Conservation (phyloP, 2,329 filamentous ascomycete genomes). For the Trematosphaeria pertusa region DNA sequence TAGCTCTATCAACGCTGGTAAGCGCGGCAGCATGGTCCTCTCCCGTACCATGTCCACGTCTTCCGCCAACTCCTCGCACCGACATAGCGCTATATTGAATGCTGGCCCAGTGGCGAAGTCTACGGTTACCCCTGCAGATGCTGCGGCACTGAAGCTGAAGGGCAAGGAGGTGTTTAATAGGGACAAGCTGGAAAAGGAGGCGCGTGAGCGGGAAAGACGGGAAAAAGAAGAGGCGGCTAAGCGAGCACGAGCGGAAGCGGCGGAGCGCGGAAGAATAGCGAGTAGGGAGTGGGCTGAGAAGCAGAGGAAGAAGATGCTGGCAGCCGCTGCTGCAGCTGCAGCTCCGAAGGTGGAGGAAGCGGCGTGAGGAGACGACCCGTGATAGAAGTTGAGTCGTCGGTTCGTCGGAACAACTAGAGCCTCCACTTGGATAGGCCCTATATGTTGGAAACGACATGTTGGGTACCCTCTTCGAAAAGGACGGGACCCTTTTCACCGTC, state of each 20-base stretch:
- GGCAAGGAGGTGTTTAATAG: slow-evolving; percentile 57
- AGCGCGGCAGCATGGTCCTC: slow-evolving; percentile 30
- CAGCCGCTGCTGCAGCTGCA: slow-evolving; percentile 9
- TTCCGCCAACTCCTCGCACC: slow-evolving; percentile 28
- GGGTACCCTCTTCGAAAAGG: no score
- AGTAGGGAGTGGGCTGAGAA: slow-evolving; percentile 59
- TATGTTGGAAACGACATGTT: no score
- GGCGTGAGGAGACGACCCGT: no score
- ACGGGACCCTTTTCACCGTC: no score
- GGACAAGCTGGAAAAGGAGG: slow-evolving; percentile 50
- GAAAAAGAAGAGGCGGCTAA: slow-evolving; percentile 58
- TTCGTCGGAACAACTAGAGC: no score
- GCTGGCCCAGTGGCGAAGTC: slow-evolving; percentile 24
- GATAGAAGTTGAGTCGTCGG: no score
- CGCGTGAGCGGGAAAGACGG: slow-evolving; percentile 48
- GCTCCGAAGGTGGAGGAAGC: no score
- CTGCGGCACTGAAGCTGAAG: slow-evolving; percentile 44
- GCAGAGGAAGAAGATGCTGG: slow-evolving; percentile 50
- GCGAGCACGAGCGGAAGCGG: slow-evolving; percentile 54
- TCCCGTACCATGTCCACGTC: slow-evolving; percentile 28
- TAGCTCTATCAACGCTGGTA: slow-evolving; percentile 23
- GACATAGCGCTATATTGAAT: slow-evolving; percentile 29
- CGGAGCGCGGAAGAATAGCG: slow-evolving; percentile 52
- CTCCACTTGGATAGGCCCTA: no score
- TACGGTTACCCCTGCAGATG: slow-evolving; percentile 39